Base-by-base conservation (phyloP, 192 early-diverging fungal genomes). In the Polychytrium aggregatum region DNA sequence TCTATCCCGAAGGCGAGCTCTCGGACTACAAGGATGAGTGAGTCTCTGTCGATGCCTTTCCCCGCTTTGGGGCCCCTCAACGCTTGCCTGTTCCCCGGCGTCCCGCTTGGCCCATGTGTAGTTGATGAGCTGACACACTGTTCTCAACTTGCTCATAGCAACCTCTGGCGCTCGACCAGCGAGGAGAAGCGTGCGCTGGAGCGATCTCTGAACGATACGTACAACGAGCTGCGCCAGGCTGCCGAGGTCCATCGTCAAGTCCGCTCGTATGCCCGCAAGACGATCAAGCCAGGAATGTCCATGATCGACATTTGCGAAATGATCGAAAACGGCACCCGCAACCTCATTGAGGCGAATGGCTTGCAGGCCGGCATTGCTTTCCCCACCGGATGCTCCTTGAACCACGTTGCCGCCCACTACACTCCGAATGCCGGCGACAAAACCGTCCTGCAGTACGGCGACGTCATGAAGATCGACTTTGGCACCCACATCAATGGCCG, bases 201-300 rank as follows among this genome's bases (percentile, higher is more conserved):
- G 53, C 70, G 85, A 8, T 56, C 79, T 33, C 63, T 76, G 48
- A 64, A 72, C 55, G 71, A 87, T 52, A 63, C 85, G 48, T 81
- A 87, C 56, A 82, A 84, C 43, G 86, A 96, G 22, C 60, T 89
- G 40, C 79, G 95, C 20, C 71, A 75, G 35, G 88, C 88, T 2
- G 91, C 92, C 14, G 95, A 98, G 62, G 92, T 97, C 17, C 95
- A 98, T 57, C 79, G 91, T 26, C 66, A 72, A 66, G 95, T 97
- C 4, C 85, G 95, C 25, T 47, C 61, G 39, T 87, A 93, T 59
- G 92, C 82, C 21, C 78, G 73, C 33, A 67, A 77, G 38, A 65
- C 62, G 34, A 87, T 98, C 58, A 87, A 87, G 65, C 92, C 95
- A 21, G 95, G 95, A 28, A 89, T 98, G 85, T 72, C 79, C 14